A percentile compares a stretch with the other conserved stretches of the same genome.
Evolutionary conservation across 305 asterid genomes (phyloP).

Genomic region (Monarda citriodora): DNA sequence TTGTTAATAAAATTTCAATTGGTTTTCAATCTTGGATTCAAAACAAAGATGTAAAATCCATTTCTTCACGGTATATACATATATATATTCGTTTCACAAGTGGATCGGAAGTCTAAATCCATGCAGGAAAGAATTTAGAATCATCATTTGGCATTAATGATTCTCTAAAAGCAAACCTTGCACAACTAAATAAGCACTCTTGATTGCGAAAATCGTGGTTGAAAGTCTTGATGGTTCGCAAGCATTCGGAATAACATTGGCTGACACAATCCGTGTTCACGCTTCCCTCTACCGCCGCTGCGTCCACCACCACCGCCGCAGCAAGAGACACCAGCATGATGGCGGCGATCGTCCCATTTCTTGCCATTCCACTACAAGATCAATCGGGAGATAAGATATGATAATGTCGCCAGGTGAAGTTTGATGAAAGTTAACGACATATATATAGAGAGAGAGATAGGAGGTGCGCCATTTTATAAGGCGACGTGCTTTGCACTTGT

Average conservation of each 20-base stretch:
- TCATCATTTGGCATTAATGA: slow-evolving; percentile 4
- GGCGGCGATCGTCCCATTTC: slow-evolving; percentile 1
- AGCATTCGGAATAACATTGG: neutral
- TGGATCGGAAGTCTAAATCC: slow-evolving; percentile 14
- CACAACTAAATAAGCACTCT: slow-evolving; percentile 27
- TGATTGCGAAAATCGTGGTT: slow-evolving; percentile 27
- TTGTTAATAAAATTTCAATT: too few species aligned
- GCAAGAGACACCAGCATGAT: neutral
- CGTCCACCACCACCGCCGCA: neutral
- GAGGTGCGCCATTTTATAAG: too few species aligned
- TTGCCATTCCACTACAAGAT: slow-evolving; percentile 14
- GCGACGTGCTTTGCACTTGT: too few species aligned
- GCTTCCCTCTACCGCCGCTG: neutral
- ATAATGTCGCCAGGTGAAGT: too few species aligned
- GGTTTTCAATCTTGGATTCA: too few species aligned
- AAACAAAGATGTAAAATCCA: too few species aligned
- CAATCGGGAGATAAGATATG: too few species aligned
- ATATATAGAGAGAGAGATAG: too few species aligned
- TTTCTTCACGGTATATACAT: too few species aligned
- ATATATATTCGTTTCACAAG: too few species aligned
- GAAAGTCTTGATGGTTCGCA: slow-evolving; percentile 30
- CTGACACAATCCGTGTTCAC: neutral
- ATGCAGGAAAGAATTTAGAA: slow-evolving; percentile 21
- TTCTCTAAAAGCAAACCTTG: neutral
- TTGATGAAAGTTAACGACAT: too few species aligned